phyloP scores from a whole-genome alignment of 345 rosid species.

The Litchi chinensis region DNA sequence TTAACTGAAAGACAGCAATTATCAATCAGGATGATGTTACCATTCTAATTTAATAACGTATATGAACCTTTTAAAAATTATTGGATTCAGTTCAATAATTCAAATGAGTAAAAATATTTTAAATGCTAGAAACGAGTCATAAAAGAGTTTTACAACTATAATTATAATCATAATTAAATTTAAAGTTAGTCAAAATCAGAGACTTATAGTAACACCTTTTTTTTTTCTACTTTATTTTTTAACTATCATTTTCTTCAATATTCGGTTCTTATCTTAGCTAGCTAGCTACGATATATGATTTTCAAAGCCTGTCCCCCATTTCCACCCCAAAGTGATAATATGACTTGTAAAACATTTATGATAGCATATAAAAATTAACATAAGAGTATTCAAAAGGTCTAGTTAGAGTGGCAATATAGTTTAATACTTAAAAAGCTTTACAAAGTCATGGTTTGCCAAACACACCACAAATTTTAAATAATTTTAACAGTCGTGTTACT shows the following conservation, averaged over 20 bases:
- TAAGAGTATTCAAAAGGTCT: not conserved
- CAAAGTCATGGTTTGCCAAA: slow-evolving; percentile 23
- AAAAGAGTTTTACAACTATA: no score
- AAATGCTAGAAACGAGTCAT: no score
- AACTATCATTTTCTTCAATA: not conserved
- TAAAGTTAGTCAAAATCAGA: no score
- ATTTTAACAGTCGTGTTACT: not conserved
- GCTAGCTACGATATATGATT: not conserved
- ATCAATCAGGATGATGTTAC: no score
- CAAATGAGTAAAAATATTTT: no score
- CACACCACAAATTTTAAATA: not conserved
- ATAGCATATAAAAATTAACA: not conserved
- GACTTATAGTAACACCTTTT: not conserved
- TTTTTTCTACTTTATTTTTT: not conserved
- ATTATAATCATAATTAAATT: no score
- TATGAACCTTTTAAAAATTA: no score
- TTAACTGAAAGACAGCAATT: no score
- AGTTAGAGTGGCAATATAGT: not conserved
- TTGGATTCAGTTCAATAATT: no score
- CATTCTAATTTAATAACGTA: no score
- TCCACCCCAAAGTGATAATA: not conserved
- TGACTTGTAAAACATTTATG: not conserved
- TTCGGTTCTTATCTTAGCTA: not conserved
- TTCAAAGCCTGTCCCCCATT: not conserved
- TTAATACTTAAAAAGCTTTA: not conserved